Percentiles rank a stretch among this genome's conserved stretches.
phyloP scores from a whole-genome alignment of 345 rosid genomes.

The Acer negundo region DNA sequence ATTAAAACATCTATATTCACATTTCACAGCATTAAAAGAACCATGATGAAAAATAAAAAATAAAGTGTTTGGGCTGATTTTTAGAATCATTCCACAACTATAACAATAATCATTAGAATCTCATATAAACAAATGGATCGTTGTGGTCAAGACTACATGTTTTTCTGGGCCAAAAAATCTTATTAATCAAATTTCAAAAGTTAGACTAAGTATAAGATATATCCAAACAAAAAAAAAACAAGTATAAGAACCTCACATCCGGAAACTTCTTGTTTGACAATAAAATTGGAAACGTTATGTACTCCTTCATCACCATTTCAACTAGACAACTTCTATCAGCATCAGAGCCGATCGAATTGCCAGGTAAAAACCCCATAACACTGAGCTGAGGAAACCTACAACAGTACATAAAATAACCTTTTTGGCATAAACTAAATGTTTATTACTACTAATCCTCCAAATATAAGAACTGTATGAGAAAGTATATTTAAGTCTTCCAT shows the following conservation, averaged over 20 bases:
- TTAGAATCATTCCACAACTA: not conserved
- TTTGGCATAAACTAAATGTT: conserved; percentile 6
- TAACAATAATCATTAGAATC: not conserved
- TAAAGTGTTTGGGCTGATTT: not conserved
- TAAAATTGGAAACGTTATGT: conserved; percentile 73
- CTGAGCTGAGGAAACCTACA: conserved; percentile 64
- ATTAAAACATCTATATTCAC: not conserved
- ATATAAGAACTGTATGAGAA: conserved; percentile 9
- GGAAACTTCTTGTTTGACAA: conserved; percentile 53
- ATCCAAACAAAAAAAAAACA: not conserved
- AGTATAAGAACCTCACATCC: conserved; percentile 42
- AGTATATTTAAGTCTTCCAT: conserved; percentile 15
- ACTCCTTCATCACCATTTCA: conserved; percentile 64
- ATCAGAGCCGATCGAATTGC: conserved; percentile 41
- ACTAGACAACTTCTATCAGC: conserved; percentile 47
- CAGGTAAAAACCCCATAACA: conserved; percentile 60
- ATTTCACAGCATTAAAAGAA: not conserved
- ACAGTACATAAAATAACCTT: conserved; percentile 21
- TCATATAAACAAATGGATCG: not conserved
- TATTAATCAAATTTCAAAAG: conserved; percentile 1
- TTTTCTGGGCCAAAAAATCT: not conserved
- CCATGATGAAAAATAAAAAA: not conserved
- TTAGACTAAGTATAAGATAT: conserved; percentile 6
- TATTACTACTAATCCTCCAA: conserved; percentile 2
- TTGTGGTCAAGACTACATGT: not conserved